Base-by-base conservation (phyloP, 805 yeast genomes). In the Yamadazyma sp. region DNA sequence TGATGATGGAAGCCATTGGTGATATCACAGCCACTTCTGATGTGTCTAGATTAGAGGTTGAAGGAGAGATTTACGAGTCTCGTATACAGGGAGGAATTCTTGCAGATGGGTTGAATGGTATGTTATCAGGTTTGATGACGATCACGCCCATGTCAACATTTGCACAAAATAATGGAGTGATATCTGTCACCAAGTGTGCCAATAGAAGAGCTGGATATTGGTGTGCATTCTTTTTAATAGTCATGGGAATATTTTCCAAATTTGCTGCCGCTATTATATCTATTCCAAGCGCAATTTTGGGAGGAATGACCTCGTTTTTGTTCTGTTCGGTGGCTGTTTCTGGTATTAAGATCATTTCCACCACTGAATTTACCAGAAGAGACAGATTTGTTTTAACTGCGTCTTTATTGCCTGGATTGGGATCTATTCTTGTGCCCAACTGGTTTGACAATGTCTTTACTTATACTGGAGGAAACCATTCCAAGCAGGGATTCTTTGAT, bases 91-190 rank as follows among this genome's bases (percentile, higher is more conserved):
- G 97, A 52, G 97, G 96, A 62, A 77, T 89, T 31, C 70, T 89
- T 23, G 93, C 95, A 13, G 95, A 89, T 60, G 96, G 96, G 31
- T 51, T 86, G 48, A 84, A 84, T 57, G 90, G 95, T 44, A 51
- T 83, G 15, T 46, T 88, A 3, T 82, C 93, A 11, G 88, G 89
- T 28, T 68, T 89, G 30, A 75, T 79, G 74, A 88, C 95, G 14
- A 67, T 84, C 38, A 84, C 95, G n/a, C 96, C 96, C 40, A 71
- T 88, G 78, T 81, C 95, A 9, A 83, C 93, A 0, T 90, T 90
- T 68, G 96, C 96, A 10, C 96, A 89, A 64, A 90, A 90, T 65
- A 90, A 90, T 59, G 96, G 96, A 71, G 96, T 89, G 41, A 88
- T 89, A 48, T 82, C 95, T 28, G 73, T 90, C 59, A 90, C 96